Evolutionary conservation across 169 alveolate genomes (phyloP).

Genomic region (Plasmodium sp.): DNA sequence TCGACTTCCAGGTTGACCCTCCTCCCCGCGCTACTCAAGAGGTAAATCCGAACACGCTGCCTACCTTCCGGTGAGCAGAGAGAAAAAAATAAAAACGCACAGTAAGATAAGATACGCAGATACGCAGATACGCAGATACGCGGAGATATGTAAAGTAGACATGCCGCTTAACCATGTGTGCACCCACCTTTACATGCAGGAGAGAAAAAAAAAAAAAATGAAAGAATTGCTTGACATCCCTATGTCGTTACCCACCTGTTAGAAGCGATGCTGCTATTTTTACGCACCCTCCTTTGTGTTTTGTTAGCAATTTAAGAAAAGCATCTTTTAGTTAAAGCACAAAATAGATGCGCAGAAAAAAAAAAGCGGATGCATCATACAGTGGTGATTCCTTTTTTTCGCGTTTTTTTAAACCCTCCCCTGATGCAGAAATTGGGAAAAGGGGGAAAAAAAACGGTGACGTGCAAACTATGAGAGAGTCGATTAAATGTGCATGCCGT

Average conservation of each 20-base stretch:
- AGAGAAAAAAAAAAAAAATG: slow-evolving; percentile 1
- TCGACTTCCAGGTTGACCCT: background rate
- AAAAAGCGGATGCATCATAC: background rate
- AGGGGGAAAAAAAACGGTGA: background rate
- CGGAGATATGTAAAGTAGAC: slow-evolving; percentile 19
- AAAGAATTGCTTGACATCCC: background rate
- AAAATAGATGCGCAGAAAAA: slow-evolving; percentile 13
- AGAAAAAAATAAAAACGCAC: slow-evolving; percentile 2
- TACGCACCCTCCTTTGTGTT: background rate
- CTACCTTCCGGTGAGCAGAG: background rate
- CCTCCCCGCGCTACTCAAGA: background rate
- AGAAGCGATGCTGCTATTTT: background rate
- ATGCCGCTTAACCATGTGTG: background rate
- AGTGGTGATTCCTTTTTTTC: background rate
- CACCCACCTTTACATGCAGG: background rate
- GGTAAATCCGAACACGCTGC: background rate
- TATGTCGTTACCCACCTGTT: background rate
- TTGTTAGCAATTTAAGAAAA: slow-evolving; percentile 16
- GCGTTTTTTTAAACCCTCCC: background rate
- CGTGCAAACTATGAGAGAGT: background rate
- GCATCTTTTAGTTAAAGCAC: slow-evolving; percentile 11
- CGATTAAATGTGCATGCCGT: background rate
- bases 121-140: background rate
- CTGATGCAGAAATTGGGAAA: background rate
- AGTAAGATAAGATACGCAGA: background rate